Evolutionary conservation across 1,284 basidiomycete species (phyloP).

Genomic region (Entoloma clypeatum): DNA sequence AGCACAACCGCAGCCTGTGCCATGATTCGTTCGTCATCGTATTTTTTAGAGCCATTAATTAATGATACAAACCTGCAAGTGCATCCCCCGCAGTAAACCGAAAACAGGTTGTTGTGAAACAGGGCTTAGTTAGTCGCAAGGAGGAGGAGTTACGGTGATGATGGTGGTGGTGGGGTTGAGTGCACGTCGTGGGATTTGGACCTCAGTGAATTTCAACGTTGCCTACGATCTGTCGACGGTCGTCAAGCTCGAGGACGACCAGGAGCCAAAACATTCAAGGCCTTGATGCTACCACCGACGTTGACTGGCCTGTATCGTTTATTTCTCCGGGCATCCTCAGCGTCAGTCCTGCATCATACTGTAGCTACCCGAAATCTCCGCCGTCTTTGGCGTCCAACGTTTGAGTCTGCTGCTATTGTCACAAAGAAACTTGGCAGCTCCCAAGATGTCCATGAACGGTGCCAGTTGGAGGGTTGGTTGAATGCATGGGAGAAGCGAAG

Average conservation of each 20-base stretch:
- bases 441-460: constrained; percentile 27
- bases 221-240: neutral
- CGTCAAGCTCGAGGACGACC: neutral
- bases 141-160: neutral
- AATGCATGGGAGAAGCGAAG: constrained; percentile 47
- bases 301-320: constrained; percentile 64
- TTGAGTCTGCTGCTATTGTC: constrained; percentile 48
- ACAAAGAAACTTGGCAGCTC: constrained; percentile 36
- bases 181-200: neutral
- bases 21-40: too few species aligned
- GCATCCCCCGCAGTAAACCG: too few species aligned
- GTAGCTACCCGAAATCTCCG: constrained; percentile 42
- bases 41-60: neutral
- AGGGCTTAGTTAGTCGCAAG: neutral
- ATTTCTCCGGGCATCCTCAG: constrained; percentile 55
- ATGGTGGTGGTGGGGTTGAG: neutral
- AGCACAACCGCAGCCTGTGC: too few species aligned
- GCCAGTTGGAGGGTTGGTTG: constrained; percentile 41
- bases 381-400: constrained; percentile 51
- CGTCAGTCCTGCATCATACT: constrained; percentile 56
- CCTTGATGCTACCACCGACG: constrained; percentile 42
- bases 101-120: neutral
- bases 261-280: constrained; percentile 11
- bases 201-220: neutral
- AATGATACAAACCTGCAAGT: neutral